phyloP scores from a whole-genome alignment of 108 stramenopile species.

The Stephanodiscus minutulus region DNA sequence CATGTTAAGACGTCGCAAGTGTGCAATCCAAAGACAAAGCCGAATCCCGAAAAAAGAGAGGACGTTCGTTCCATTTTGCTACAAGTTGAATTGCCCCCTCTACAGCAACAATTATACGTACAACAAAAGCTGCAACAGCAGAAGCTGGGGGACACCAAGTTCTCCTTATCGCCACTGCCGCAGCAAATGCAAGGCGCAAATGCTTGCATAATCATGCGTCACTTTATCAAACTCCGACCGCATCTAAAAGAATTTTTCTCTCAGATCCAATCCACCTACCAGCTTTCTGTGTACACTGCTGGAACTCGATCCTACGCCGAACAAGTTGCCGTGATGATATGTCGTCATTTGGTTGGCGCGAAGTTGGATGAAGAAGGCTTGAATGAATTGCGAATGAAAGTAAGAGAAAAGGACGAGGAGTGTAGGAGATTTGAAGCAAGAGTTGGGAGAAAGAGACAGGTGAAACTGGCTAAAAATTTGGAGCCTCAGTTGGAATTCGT shows the following conservation, averaged over 20 bases:
- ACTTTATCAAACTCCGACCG: slow-evolving; percentile 85
- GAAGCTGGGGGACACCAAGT: slow-evolving; percentile 1
- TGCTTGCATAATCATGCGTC: slow-evolving; percentile 43
- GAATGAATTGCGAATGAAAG: slow-evolving; percentile 50
- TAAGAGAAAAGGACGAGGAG: slow-evolving; percentile 37
- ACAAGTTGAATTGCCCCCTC: slow-evolving; percentile 48
- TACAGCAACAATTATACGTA: slow-evolving; percentile 29
- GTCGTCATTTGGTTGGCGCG: slow-evolving; percentile 69
- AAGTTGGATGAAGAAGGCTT: slow-evolving; percentile 40
- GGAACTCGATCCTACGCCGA: slow-evolving; percentile 89
- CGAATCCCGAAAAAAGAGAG: slow-evolving; percentile 39
- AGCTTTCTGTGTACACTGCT: slow-evolving; percentile 87
- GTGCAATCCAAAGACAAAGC: slow-evolving; percentile 13
- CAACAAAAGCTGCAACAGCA: slow-evolving; percentile 34
- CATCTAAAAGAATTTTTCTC: slow-evolving; percentile 75
- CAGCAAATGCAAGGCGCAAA: slow-evolving; percentile 25
- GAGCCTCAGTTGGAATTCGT: background rate
- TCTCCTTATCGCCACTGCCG: slow-evolving; percentile 7
- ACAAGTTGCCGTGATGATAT: slow-evolving; percentile 77
- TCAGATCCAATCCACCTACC: slow-evolving; percentile 60
- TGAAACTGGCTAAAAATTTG: slow-evolving; percentile 15
- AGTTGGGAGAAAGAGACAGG: slow-evolving; percentile 19
- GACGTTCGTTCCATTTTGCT: slow-evolving; percentile 77
- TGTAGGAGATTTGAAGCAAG: slow-evolving; percentile 24
- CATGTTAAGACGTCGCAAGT: background rate